phyloP scores from a whole-genome alignment of 2,329 filamentous ascomycete genomes.

The Thelonectria blattea region DNA sequence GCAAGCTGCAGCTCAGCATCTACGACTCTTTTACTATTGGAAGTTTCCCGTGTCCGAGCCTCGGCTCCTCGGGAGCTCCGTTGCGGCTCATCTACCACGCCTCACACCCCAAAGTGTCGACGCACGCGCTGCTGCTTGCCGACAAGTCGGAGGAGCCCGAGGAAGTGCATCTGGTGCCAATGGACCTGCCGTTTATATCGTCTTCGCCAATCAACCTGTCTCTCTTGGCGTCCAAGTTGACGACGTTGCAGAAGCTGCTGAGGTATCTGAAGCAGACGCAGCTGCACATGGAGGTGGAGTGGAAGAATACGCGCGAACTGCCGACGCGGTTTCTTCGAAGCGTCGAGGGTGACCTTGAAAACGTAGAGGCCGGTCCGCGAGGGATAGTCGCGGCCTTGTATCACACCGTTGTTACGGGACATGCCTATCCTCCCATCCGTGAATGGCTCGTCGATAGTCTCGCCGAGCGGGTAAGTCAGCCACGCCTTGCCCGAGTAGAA shows the following conservation, averaged over 20 bases:
- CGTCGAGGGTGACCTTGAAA: conserved; percentile 75
- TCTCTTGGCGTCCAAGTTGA: conserved; percentile 84
- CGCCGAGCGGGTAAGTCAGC: conserved; percentile 69
- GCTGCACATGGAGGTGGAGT: conserved; percentile 79
- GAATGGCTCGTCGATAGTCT: conserved; percentile 91
- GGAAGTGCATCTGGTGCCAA: conserved; percentile 66
- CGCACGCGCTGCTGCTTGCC: conserved; percentile 72
- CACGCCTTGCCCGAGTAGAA: neutral
- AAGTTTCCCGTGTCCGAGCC: conserved; percentile 59
- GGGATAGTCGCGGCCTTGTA: conserved; percentile 78
- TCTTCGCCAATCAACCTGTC: conserved; percentile 81
- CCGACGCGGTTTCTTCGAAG: conserved; percentile 78
- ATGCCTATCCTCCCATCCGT: conserved; percentile 74
- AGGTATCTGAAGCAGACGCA: conserved; percentile 85
- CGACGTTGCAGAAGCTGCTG: conserved; percentile 83
- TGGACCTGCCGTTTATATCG: conserved; percentile 84
- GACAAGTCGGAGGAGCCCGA: conserved; percentile 43
- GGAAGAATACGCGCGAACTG: conserved; percentile 81
- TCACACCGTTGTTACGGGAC: conserved; percentile 83
- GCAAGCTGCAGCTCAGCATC: conserved; percentile 77
- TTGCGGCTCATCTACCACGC: conserved; percentile 62
- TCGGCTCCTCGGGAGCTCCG: conserved; percentile 30
- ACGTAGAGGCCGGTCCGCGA: conserved; percentile 60
- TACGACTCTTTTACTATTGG: conserved; percentile 87
- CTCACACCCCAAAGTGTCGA: conserved; percentile 76